These are phyloP conservation scores for Neltuma alba DNA, from an alignment of 306 rosid species.

Conservation along the genomic window DNA sequence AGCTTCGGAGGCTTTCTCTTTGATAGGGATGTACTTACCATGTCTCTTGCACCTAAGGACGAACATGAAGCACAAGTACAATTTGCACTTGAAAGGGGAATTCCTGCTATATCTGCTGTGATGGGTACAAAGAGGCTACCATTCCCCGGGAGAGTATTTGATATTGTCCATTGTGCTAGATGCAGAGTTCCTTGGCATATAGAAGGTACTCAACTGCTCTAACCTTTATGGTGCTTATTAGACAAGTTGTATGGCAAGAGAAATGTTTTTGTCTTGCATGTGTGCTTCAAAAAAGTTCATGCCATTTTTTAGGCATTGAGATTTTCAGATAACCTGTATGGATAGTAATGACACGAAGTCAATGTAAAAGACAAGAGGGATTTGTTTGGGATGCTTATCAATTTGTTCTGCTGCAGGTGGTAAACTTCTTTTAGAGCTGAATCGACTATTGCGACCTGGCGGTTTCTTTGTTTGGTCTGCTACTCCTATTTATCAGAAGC, in stretches of 20 bases:
- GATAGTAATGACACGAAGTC: slow-evolving; percentile 5
- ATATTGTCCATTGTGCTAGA: slow-evolving; percentile 91
- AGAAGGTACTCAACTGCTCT: slow-evolving; percentile 63
- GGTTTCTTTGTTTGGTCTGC: slow-evolving; percentile 99
- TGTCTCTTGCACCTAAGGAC: slow-evolving; percentile 98
- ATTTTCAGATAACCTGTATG: slow-evolving; percentile 13
- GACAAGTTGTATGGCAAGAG: not conserved
- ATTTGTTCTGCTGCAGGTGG: slow-evolving; percentile 72
- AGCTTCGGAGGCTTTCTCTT: slow-evolving; percentile 98
- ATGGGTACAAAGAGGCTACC: slow-evolving; percentile 99
- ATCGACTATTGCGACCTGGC: slow-evolving; percentile 95
- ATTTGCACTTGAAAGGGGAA: slow-evolving; percentile 98
- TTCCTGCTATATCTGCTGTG: slow-evolving; percentile 97
- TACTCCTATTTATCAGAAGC: slow-evolving; percentile 94
- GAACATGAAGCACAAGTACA: slow-evolving; percentile 99
- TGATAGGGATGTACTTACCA: slow-evolving; percentile 86
- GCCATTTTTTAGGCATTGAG: slow-evolving; percentile 16
- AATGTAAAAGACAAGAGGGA: slow-evolving; percentile 14
- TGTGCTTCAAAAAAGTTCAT: not conserved
- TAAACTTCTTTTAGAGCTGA: slow-evolving; percentile 95
- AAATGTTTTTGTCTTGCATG: not conserved
- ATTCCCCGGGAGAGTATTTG: slow-evolving; percentile 90
- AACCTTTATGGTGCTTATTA: slow-evolving; percentile 17
- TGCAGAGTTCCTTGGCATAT: slow-evolving; percentile 99
- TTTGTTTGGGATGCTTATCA: slow-evolving; percentile 35